Conservation (phyloP, 441 rosid genomes). For the Adansonia madagascariensis region DNA sequence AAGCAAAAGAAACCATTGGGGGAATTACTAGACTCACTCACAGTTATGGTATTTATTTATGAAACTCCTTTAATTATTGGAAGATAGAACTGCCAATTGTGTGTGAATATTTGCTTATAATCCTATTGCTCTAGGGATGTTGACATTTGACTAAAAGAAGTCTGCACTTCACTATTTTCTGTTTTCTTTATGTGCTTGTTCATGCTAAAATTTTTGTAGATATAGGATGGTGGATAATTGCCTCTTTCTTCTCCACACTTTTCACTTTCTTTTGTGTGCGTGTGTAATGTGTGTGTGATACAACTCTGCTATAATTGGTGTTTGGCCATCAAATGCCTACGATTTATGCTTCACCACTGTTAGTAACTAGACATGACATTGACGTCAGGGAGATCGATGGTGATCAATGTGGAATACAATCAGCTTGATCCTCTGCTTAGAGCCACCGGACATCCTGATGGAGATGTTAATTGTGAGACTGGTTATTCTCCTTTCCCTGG, state of each 20-base stretch:
- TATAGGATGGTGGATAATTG: neutral
- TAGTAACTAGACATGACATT: conserved; percentile 24
- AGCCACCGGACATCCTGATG: conserved; percentile 81
- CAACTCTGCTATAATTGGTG: neutral
- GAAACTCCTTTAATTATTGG: neutral
- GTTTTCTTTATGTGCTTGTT: conserved; percentile 9
- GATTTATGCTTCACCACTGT: conserved; percentile 14
- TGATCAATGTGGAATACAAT: conserved; percentile 96
- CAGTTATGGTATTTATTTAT: conserved; percentile 65
- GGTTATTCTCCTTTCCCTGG: conserved; percentile 98
- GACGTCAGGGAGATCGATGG: conserved; percentile 85
- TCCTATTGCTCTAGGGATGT: neutral
- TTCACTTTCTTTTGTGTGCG: neutral
- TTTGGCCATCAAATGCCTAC: neutral
- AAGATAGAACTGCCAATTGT: neutral
- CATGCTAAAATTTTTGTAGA: neutral
- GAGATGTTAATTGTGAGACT: conserved; percentile 86
- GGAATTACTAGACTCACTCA: conserved; percentile 93
- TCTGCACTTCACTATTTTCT: neutral
- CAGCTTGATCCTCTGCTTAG: conserved; percentile 97
- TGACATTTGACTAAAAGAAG: neutral
- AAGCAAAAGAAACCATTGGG: conserved; percentile 98
- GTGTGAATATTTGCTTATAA: neutral
- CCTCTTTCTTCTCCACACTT: neutral
- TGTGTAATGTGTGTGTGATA: neutral